Evolutionary conservation across 176 grass and related monocot species (phyloP), one percentile per base, ranked within the genome.

Genomic region (Bolboschoenus planiculmis): DNA sequence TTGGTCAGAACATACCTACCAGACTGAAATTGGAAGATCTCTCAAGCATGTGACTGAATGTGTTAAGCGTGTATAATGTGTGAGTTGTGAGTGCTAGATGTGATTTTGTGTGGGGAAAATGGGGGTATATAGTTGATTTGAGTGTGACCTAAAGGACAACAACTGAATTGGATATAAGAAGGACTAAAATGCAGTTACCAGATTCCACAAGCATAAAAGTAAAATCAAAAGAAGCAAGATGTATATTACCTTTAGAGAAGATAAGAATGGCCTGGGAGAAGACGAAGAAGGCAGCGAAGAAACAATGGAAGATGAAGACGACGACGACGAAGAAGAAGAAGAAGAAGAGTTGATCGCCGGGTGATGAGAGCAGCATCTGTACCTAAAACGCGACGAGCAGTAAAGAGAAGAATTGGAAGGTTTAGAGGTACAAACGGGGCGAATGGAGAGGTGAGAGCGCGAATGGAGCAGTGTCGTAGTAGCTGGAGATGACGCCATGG

Each of bases 211-310:
- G 56, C 15, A n/a, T 8, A 81, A 59, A 58, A 43, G 2, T 13
- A 1, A 62, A 81, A 80, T 7, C 24, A 33, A 78, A 5, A 60
- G 13, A 6, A 31, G 6, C 10, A 30, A 42, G 11, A 80, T 56
- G 18, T 34, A 14, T 29, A 20, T 30, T 70, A 57, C 85, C 85
- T 86, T 86, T 27, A 56, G 60, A 15, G 76, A 75, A 79, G 74
- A 51, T 55, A 31, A 46, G 21, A 70, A 42, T 18, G 86, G 78
- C 40, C 62, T 80, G 37, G 88, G 78, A 88, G 85, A 87, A 56
- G 59, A 20, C 56, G 21, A 48, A 35, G 75, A 30, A 82, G 48
- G 59, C n/a, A 9, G 61, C 80, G 67, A 21, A 78, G 48, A 11
- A 34, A 1, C 1, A 7, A 8, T 47, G n/a, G 24, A 33, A 39